Evolutionary conservation across 1,284 basidiomycete species (phyloP).

Genomic region (Cerioporus squamosus): DNA sequence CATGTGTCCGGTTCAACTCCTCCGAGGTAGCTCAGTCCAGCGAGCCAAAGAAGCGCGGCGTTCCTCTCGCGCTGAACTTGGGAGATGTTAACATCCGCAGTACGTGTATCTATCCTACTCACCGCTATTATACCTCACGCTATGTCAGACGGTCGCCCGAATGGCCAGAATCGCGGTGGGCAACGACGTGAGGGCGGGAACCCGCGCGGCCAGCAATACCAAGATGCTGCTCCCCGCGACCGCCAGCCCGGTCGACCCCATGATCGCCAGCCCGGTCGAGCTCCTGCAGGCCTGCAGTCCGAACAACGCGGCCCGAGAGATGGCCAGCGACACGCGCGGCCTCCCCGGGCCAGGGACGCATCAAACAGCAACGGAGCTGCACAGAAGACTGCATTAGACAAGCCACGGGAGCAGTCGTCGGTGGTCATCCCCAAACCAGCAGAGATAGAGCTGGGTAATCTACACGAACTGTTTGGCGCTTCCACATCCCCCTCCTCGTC

Average conservation of each 20-base stretch:
- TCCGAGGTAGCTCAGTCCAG: slow-evolving; percentile 8
- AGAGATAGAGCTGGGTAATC: slow-evolving; percentile 21
- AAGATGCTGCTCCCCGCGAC: background rate
- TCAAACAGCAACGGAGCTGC: background rate
- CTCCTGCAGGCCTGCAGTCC: background rate
- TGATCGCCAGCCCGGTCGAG: too few relatives aligned
- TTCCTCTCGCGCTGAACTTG: slow-evolving; percentile 35
- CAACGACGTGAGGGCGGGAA: background rate
- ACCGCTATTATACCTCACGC: background rate
- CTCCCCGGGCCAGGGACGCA: background rate
- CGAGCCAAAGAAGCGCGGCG: slow-evolving; percentile 20
- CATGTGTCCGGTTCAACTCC: slow-evolving; percentile 19
- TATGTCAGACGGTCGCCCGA: too few relatives aligned
- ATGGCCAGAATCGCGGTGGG: too few relatives aligned
- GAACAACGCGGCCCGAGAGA: background rate
- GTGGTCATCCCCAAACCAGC: slow-evolving; percentile 5
- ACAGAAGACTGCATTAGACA: background rate
- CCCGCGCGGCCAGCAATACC: background rate
- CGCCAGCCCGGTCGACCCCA: too few relatives aligned
- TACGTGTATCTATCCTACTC: background rate
- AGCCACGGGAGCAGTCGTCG: background rate
- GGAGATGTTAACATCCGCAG: slow-evolving; percentile 42
- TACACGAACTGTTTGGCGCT: slow-evolving; percentile 26
- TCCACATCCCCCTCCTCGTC: background rate
- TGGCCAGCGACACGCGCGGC: background rate